phyloP scores from a whole-genome alignment of 805 yeast genomes.

The Cyberlindnera xylosilytica region DNA sequence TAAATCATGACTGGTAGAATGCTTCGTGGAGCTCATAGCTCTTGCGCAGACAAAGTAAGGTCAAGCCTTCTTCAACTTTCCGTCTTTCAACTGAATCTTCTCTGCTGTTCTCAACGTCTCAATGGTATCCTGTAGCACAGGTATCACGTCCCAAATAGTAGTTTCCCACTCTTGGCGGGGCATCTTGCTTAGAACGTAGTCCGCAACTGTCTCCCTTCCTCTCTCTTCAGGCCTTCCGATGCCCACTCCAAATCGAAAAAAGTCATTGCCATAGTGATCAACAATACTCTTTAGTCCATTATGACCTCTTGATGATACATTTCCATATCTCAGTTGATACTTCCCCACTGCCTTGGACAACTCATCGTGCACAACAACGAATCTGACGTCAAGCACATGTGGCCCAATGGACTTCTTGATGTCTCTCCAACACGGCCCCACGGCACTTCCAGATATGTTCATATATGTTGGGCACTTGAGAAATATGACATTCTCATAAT shows the following conservation, averaged over 20 bases:
- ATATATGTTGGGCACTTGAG: slow-evolving; percentile 57
- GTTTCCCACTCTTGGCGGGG: slow-evolving; percentile 38
- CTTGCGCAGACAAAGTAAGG: too few species aligned
- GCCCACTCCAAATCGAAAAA: slow-evolving; percentile 71
- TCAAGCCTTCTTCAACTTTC: background rate
- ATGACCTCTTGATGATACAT: slow-evolving; percentile 74
- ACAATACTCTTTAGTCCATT: slow-evolving; percentile 72
- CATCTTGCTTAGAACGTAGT: slow-evolving; percentile 62
- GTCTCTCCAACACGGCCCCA: slow-evolving; percentile 46
- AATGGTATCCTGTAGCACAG: slow-evolving; percentile 36
- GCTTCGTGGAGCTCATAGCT: too few species aligned
- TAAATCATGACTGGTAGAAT: background rate
- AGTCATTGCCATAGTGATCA: slow-evolving; percentile 42
- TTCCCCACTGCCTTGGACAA: slow-evolving; percentile 64
- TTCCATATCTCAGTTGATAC: slow-evolving; percentile 56
- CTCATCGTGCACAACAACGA: slow-evolving; percentile 78
- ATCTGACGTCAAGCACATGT: slow-evolving; percentile 32
- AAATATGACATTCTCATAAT: slow-evolving; percentile 35
- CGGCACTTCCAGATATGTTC: slow-evolving; percentile 67
- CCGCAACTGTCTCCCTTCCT: slow-evolving; percentile 42
- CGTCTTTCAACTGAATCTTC: background rate
- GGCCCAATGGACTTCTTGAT: slow-evolving; percentile 24
- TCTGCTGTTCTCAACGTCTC: slow-evolving; percentile 21
- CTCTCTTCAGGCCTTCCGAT: slow-evolving; percentile 57
- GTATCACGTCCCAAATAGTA: slow-evolving; percentile 39